Percentiles rank a stretch among this genome's conserved stretches.
Evolutionary conservation across 2,329 filamentous ascomycete species (phyloP).

Genomic region (Pseudohalonectria lignicola): DNA sequence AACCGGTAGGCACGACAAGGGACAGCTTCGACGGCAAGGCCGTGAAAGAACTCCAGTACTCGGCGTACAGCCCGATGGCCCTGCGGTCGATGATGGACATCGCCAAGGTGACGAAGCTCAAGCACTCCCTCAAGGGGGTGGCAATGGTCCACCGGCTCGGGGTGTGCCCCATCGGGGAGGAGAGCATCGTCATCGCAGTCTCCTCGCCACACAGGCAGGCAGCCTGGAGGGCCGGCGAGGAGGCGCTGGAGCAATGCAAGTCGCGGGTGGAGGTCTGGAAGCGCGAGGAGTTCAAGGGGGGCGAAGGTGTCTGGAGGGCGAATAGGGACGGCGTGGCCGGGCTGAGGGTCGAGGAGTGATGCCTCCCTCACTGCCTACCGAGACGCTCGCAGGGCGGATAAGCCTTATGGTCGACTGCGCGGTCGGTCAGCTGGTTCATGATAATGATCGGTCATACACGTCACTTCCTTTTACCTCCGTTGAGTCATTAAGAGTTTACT

Average conservation of each 20-base stretch:
- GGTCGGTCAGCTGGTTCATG: too few species aligned
- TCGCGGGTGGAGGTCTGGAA: constrained; percentile 91
- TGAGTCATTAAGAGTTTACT: too few species aligned
- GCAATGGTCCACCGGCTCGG: constrained; percentile 79
- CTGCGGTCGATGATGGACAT: constrained; percentile 59
- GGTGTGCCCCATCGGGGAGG: constrained; percentile 77
- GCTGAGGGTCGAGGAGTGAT: constrained; percentile 27
- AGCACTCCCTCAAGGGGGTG: constrained; percentile 60
- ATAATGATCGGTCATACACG: too few species aligned
- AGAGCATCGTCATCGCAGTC: constrained; percentile 84
- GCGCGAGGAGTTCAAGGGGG: constrained; percentile 67
- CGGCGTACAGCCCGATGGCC: constrained; percentile 60
- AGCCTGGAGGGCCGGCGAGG: constrained; percentile 81
- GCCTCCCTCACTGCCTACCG: too few species aligned
- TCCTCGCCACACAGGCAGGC: constrained; percentile 72
- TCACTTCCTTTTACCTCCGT: too few species aligned
- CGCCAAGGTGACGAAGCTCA: constrained; percentile 40
- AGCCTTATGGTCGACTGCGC: too few species aligned
- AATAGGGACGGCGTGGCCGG: constrained; percentile 65
- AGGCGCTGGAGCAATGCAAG: constrained; percentile 81
- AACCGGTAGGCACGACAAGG: constrained; percentile 68
- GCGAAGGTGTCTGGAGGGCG: constrained; percentile 73
- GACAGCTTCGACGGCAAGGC: constrained; percentile 61
- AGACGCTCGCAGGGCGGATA: too few species aligned
- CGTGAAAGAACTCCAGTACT: constrained; percentile 68